Evolutionary conservation across 345 rosid species (phyloP).

Genomic region (Pistacia vera): DNA sequence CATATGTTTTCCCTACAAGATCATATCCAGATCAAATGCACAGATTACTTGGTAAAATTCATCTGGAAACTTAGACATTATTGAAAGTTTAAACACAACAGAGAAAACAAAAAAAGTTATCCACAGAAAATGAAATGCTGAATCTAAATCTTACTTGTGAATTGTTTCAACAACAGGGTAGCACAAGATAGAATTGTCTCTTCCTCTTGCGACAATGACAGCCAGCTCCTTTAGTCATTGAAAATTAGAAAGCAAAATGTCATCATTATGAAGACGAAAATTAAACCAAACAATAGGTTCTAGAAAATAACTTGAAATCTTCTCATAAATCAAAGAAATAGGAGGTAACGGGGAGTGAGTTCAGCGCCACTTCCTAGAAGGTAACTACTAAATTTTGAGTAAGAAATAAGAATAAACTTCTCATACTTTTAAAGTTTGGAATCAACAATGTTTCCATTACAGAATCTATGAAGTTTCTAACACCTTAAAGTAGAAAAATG

Average conservation of each 20-base stretch:
- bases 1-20: slow-evolving; percentile 85
- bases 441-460: not conserved
- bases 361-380: not conserved
- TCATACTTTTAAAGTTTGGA: not conserved
- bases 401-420: not conserved
- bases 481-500: not conserved
- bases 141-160: slow-evolving; percentile 62
- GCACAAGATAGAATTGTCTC: slow-evolving; percentile 76
- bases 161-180: slow-evolving; percentile 95
- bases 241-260: not conserved
- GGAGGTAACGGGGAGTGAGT: not conserved
- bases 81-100: not conserved
- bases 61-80: not conserved
- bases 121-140: slow-evolving; percentile 2
- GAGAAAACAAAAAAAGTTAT: not conserved
- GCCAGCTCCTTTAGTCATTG: slow-evolving; percentile 69
- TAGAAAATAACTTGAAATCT: not conserved
- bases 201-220: slow-evolving; percentile 93
- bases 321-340: not conserved
- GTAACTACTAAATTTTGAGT: not conserved
- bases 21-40: slow-evolving; percentile 20
- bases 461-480: not conserved
- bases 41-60: not conserved
- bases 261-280: not conserved
- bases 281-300: not conserved